Conservation (phyloP, 495 filamentous ascomycete genomes). For the Penicillium coprophilum region DNA sequence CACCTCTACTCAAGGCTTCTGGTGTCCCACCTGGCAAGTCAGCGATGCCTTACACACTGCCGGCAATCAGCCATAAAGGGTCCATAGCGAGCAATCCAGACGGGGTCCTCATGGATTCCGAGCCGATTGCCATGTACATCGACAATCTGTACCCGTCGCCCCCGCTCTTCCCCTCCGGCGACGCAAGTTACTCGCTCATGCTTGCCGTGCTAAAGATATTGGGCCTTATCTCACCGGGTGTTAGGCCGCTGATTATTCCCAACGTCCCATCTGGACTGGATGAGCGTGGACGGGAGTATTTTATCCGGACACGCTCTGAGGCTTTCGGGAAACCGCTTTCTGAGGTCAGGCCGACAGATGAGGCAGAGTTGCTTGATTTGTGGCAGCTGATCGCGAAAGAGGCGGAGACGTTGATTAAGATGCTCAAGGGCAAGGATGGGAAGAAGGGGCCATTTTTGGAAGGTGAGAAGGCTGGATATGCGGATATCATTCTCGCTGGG, state of each 20-base stretch:
- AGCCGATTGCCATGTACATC: conserved; percentile 39
- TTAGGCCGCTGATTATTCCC: conserved; percentile 21
- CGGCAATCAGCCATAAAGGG: conserved; percentile 36
- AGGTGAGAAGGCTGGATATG: conserved; percentile 29
- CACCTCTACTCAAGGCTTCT: conserved; percentile 29
- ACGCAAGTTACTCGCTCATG: conserved; percentile 30
- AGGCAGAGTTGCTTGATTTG: conserved; percentile 14
- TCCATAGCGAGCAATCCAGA: conserved; percentile 27
- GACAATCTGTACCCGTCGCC: conserved; percentile 35
- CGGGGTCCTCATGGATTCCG: conserved; percentile 40
- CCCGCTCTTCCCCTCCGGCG: conserved; percentile 36
- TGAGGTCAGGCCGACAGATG: conserved; percentile 28
- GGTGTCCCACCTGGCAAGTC: conserved; percentile 26
- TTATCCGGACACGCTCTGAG: conserved; percentile 30
- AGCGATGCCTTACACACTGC: conserved; percentile 36
- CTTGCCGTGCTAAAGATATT: conserved; percentile 17
- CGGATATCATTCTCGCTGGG: conserved; percentile 25
- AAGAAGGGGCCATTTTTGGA: conserved; percentile 35
- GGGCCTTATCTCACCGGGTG: neutral
- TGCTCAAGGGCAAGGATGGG: conserved; percentile 32
- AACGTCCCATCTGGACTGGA: conserved; percentile 27
- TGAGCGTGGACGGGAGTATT: conserved; percentile 33
- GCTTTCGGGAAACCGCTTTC: conserved; percentile 33
- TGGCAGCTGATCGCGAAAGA: conserved; percentile 22
- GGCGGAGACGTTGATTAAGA: conserved; percentile 13